Percentiles rank a stretch among this genome's conserved stretches.
Evolutionary conservation across 352 stramenopile genomes (phyloP).

Genomic region (Phytophthora pisi): DNA sequence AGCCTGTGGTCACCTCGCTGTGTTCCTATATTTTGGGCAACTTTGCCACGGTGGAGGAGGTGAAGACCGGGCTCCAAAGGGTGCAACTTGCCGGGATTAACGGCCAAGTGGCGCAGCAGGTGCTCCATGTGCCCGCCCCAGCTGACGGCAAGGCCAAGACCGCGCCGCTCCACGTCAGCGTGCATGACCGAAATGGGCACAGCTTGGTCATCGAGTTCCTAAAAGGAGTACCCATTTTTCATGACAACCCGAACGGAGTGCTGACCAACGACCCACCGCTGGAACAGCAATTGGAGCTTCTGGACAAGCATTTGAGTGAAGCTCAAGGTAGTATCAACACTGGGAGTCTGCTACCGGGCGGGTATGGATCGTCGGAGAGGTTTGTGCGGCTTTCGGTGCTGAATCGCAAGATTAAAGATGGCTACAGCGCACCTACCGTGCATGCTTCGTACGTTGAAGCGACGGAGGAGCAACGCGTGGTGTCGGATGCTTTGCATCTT

Average conservation of each 20-base stretch:
- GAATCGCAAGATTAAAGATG: conserved; percentile 45
- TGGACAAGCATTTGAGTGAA: conserved; percentile 35
- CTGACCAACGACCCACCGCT: conserved; percentile 77
- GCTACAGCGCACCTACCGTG: conserved; percentile 40
- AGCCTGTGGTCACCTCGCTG: conserved; percentile 64
- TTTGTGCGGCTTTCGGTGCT: conserved; percentile 75
- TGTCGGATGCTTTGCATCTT: conserved; percentile 67
- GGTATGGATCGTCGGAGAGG: conserved; percentile 59
- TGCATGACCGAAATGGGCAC: conserved; percentile 65
- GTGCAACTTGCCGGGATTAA: conserved; percentile 68
- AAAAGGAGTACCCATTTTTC: conserved; percentile 51
- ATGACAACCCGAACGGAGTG: conserved; percentile 71
- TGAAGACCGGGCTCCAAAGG: conserved; percentile 46
- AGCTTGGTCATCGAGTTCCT: conserved; percentile 81
- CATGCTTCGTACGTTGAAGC: conserved; percentile 56
- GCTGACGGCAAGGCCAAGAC: conserved; percentile 29
- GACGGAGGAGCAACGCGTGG: conserved; percentile 54
- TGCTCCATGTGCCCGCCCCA: conserved; percentile 27
- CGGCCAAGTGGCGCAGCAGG: conserved; percentile 30
- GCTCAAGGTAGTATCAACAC: conserved; percentile 21
- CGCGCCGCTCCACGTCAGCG: conserved; percentile 62
- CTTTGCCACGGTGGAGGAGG: conserved; percentile 66
- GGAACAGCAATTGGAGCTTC: conserved; percentile 43
- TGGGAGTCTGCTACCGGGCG: conserved; percentile 41
- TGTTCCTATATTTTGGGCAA: conserved; percentile 79